Evolutionary conservation across 768 basidiomycete genomes (phyloP), one percentile per base, ranked within the genome.

Genomic region (Paxillus ammoniavirescens): DNA sequence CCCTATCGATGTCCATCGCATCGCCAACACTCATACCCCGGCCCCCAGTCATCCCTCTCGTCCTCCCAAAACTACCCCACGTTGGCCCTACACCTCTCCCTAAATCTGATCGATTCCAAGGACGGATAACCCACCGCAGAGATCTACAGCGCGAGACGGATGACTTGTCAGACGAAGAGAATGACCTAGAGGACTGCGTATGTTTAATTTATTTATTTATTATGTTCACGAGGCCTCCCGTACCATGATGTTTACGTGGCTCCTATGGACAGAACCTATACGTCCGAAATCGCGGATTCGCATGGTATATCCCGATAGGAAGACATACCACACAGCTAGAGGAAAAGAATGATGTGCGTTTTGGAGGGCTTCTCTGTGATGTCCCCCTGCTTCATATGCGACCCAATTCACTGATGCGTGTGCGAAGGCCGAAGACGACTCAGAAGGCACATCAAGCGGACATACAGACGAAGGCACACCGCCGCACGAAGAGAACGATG

Each of bases 131-230:
- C 26, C 26, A 26, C 26, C 26, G 26, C 26, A 26, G 26, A 26
- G 26, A 26, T 26, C 66, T 91, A 30, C 79, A 82, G 55, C 80
- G 82, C 38, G 89, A 93, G 66, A 86, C 89, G 77, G 87, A 90
- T 45, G 89, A 93, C 61, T 70, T 93, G 55, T 91, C 88, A 54
- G 91, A 92, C 52, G 91, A 92, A 66, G 91, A 92, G 70, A 81
- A 76, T 48, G 88, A 91, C 60, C 65, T 92, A n/a, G 90, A 92
- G 54, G 87, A 87, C 42, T 75, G 82, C 59, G 90, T 87, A 63
- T 58, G 81, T 72, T 33, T 33, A 8, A 10, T 4, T 26, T 31
- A 31, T 31, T 26, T 31, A 31, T 31, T 9, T 31, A 10, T 13
- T 13, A 8, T 31, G 30, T 31, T 21, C 31, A 23, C 40, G 30